Evolutionary conservation across 2,329 filamentous ascomycete species (phyloP).

Genomic region (Fusarium sp.): DNA sequence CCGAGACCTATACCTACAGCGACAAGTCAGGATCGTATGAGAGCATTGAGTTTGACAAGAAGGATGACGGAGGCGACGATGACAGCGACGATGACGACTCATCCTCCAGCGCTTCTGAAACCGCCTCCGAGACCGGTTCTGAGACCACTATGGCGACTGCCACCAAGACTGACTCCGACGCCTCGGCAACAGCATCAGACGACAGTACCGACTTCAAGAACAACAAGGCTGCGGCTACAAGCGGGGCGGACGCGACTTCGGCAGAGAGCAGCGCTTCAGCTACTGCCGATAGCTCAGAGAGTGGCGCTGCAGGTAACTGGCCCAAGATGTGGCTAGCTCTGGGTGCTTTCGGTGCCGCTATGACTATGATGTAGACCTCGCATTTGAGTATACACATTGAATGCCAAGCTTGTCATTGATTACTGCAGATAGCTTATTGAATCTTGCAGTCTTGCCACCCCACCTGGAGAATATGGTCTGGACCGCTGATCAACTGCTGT

Average conservation of each 20-base stretch:
- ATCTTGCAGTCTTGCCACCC: no score
- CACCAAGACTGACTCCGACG: conserved; percentile 1
- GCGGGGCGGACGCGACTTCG: background rate
- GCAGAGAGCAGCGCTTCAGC: conserved; percentile 14
- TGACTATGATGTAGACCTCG: conserved; percentile 8
- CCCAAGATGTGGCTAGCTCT: conserved; percentile 28
- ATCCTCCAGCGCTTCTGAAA: conserved; percentile 1
- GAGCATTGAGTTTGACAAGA: conserved; percentile 46
- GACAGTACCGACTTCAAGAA: conserved; percentile 22
- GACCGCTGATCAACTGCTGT: background rate
- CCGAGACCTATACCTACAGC: conserved; percentile 54
- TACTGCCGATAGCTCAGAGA: background rate
- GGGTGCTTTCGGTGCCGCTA: conserved; percentile 4
- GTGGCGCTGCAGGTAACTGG: conserved; percentile 14
- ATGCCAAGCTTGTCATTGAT: background rate
- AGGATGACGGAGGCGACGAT: conserved; percentile 8
- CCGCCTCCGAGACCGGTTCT: background rate
- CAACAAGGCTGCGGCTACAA: conserved; percentile 22
- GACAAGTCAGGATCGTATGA: conserved; percentile 46
- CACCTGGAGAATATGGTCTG: background rate
- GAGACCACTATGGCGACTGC: background rate
- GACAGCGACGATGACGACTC: background rate
- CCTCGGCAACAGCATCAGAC: conserved; percentile 28
- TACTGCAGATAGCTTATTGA: background rate
- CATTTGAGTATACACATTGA: background rate